A percentile compares a stretch with the other conserved stretches of the same genome.
phyloP scores from a whole-genome alignment of 768 basidiomycete genomes.

The Mycena epipterygia region DNA sequence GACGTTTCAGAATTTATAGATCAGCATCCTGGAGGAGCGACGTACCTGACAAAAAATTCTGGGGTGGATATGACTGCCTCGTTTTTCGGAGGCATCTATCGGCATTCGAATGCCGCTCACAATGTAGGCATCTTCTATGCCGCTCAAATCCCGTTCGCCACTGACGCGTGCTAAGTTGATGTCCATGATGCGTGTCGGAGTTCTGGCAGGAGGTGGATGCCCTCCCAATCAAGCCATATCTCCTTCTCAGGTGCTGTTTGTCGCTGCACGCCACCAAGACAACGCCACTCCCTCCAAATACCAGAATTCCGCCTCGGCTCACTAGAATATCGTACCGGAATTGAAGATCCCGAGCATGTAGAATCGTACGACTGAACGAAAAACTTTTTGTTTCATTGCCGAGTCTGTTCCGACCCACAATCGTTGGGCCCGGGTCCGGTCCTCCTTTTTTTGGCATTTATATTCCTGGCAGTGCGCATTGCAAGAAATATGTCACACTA shows the following conservation, averaged over 20 bases:
- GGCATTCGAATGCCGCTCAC: constrained; percentile 72
- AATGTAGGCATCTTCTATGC: constrained; percentile 48
- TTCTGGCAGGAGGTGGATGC: constrained; percentile 54
- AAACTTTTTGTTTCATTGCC: constrained; percentile 14
- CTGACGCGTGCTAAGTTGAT: constrained; percentile 45
- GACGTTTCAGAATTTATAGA: constrained; percentile 82
- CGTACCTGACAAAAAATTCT: constrained; percentile 67
- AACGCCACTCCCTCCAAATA: not conserved
- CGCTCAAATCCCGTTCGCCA: not conserved
- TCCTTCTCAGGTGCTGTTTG: constrained; percentile 33
- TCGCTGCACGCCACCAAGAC: constrained; percentile 24
- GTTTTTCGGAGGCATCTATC: constrained; percentile 87
- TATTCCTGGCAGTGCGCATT: not conserved
- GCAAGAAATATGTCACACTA: not conserved
- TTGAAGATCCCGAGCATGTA: constrained; percentile 28
- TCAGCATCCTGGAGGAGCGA: constrained; percentile 84
- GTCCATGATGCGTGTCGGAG: constrained; percentile 64
- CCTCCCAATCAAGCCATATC: constrained; percentile 22
- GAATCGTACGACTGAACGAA: constrained; percentile 28
- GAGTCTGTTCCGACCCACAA: not conserved
- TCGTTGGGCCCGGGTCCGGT: not conserved
- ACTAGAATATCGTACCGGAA: constrained; percentile 27
- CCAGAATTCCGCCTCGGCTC: not conserved
- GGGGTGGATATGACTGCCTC: constrained; percentile 90
- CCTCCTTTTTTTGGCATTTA: not conserved